These are phyloP conservation scores for Periconia digitata DNA, from an alignment of 2,329 filamentous ascomycete species.

Conservation along the genomic window DNA sequence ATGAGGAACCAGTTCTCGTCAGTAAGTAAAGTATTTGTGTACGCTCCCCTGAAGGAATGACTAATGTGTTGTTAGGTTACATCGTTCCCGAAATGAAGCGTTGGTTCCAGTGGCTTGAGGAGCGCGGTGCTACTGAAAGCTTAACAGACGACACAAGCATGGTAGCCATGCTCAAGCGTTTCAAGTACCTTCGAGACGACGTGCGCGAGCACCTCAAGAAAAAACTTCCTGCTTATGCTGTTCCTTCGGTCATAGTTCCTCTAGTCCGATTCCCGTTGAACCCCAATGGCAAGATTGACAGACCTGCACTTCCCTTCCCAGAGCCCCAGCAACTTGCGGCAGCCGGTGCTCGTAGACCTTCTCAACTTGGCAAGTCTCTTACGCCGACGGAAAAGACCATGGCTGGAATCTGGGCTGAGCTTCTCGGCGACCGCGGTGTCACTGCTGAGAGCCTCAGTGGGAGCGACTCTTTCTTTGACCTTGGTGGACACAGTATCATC, in stretches of 20 bases:
- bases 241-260: conserved; percentile 73
- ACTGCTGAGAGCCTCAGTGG: conserved; percentile 68
- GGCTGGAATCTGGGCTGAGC: conserved; percentile 72
- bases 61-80: too few relatives aligned
- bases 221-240: conserved; percentile 72
- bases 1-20: conserved; percentile 83
- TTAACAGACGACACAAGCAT: conserved; percentile 51
- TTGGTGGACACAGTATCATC: conserved; percentile 78
- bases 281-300: conserved; percentile 70
- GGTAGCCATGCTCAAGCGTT: conserved; percentile 60
- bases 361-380: conserved; percentile 49
- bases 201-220: conserved; percentile 69
- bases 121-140: conserved; percentile 43
- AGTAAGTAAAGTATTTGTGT: conserved; percentile 54
- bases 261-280: conserved; percentile 73
- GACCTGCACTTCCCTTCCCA: conserved; percentile 76
- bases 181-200: conserved; percentile 61
- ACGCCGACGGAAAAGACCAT: conserved; percentile 65
- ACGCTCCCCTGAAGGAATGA: too few relatives aligned
- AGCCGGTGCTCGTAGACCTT: conserved; percentile 52
- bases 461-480: conserved; percentile 72
- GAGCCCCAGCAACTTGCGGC: conserved; percentile 68
- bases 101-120: conserved; percentile 70
- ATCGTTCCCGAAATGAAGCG: conserved; percentile 78
- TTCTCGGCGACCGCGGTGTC: conserved; percentile 61